These are phyloP conservation scores for Salix exigua DNA, from an alignment of 345 rosid species.

Conservation along the genomic window DNA sequence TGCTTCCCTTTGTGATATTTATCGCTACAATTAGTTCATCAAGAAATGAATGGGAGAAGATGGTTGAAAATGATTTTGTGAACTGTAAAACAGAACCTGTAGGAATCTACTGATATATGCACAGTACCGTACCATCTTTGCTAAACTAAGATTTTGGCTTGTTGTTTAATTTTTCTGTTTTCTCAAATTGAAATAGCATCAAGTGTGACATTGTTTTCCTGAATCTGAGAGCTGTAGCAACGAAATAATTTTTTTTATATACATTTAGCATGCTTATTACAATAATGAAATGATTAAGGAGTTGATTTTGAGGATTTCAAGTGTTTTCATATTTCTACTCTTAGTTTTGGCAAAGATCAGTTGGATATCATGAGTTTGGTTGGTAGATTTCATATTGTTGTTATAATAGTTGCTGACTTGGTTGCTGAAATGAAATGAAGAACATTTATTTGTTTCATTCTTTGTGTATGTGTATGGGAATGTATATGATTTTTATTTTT, in stretches of 20 bases:
- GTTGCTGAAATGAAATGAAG: neutral
- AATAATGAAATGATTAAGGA: constrained; percentile 9
- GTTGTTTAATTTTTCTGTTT: neutral
- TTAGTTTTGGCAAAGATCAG: constrained; percentile 90
- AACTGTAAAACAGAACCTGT: neutral
- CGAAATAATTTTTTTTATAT: neutral
- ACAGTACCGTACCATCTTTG: neutral
- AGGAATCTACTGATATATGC: neutral
- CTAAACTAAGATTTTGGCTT: neutral
- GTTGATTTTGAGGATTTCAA: constrained; percentile 59
- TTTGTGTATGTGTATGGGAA: neutral
- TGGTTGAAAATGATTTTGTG: neutral
- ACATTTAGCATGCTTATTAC: neutral
- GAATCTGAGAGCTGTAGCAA: neutral
- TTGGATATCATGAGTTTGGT: constrained; percentile 40
- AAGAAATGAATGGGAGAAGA: neutral
- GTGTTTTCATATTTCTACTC: constrained; percentile 66
- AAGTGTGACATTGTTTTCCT: neutral
- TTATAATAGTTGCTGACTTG: neutral
- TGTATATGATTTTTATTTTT: neutral
- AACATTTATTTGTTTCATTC: neutral
- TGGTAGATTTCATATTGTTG: neutral
- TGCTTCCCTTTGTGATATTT: neutral
- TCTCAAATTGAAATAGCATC: neutral
- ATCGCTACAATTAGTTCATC: neutral